These are phyloP conservation scores for Penicillium samsonianum DNA, from an alignment of 495 filamentous ascomycete genomes.

Conservation along the genomic window DNA sequence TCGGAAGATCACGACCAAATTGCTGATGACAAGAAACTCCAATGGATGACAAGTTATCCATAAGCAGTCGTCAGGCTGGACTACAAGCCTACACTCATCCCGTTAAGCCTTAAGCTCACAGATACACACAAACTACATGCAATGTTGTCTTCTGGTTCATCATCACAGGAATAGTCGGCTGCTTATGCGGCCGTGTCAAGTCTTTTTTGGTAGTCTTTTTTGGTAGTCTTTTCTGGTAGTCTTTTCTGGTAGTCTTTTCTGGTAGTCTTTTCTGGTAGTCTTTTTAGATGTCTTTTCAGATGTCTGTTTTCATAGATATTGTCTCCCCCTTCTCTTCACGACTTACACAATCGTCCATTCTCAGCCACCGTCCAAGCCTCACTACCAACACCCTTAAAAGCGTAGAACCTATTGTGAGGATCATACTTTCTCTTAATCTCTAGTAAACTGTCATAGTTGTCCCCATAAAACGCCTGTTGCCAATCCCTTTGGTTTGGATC, in stretches of 20 bases:
- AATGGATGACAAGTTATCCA: background rate
- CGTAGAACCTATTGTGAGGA: background rate
- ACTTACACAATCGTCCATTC: background rate
- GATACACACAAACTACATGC: background rate
- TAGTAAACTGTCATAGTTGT: background rate
- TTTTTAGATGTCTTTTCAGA: too few relatives aligned
- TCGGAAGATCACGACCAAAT: background rate
- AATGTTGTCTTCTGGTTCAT: background rate
- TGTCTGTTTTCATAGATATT: too few relatives aligned
- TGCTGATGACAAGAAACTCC: background rate
- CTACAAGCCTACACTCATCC: background rate
- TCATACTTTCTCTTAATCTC: slow-evolving; percentile 1
- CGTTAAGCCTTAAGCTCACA: background rate
- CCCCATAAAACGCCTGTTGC: background rate
- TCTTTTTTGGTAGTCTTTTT: too few relatives aligned
- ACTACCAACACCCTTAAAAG: background rate
- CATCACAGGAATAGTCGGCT: too few relatives aligned
- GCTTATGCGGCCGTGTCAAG: too few relatives aligned
- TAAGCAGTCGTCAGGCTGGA: background rate
- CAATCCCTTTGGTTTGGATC: background rate
- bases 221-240: too few relatives aligned
- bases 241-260: too few relatives aligned
- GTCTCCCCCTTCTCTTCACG: too few relatives aligned
- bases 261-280: too few relatives aligned
- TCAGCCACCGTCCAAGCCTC: background rate